Base-by-base conservation (phyloP, 768 basidiomycete genomes). In the Filobasidium floriforme region DNA sequence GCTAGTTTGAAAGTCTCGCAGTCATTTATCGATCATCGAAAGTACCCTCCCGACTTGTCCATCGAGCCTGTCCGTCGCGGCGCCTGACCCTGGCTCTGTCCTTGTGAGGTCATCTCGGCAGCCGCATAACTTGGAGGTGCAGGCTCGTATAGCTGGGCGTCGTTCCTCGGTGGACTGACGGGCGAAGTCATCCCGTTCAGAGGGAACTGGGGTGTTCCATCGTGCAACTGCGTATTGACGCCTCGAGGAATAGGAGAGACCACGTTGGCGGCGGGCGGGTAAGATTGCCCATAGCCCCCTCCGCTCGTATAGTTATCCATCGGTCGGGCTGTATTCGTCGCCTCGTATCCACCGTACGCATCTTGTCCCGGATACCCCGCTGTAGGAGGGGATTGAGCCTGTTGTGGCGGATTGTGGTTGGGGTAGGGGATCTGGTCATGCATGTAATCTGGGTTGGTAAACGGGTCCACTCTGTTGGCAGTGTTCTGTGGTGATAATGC, bases 251-350 rank as follows among this genome's bases (percentile, higher is more conserved):
- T 37, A 37, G 32, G 32, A 37, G 32, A 3, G 32, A 37, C 9
- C 32, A 37, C 32, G 9, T 37, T 9, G 9, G 4, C 32, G 32
- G 32, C 32, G 4, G 32, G 32, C 32, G 32, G 32, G 32, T 37
- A 37, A 37, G 32, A 37, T 9, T 49, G 46, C 46, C 46, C 46
- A 12, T 49, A 49, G 6, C 46, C 46, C 12, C 18, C 15, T 6
- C 5, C 9, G 9, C 9, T 37, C 32, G 32, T 37, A 37, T 37
- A 37, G 46, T 49, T 49, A 15, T 49, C 46, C 18, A 49, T 22
- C 46, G 46, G 46, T 49, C 46, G 54, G 29, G 54, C 54, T 15
- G 54, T 57, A 24, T 57, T 57, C n/a, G 54, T 6, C 14, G 54
- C 26, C 24, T 57, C 54, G 29, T 57, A 57, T 7, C 54, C 54